Evolutionary conservation across 73 alveolate genomes (phyloP), one percentile per base, ranked within the genome.

Genomic region (Paramecium sexaurelia): DNA sequence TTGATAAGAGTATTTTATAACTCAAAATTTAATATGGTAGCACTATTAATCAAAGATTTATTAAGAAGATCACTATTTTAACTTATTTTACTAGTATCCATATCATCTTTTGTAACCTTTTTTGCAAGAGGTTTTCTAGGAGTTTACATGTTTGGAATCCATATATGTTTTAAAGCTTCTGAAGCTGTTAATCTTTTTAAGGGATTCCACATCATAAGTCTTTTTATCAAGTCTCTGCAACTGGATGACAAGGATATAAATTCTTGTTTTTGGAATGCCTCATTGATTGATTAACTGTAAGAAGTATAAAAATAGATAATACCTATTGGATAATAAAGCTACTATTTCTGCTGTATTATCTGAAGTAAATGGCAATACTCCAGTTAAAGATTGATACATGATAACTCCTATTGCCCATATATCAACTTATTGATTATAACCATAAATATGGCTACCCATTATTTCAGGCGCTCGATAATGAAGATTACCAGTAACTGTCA

Each of bases 321-420:
- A 78, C 90, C 33, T 41, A 19, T 43, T 40, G 26, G 75, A 15
- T 7, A 78, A 33, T 19, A 78, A 19, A 19, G 43, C 90, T 9
- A 78, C 36, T 0, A 78, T 78, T 9, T 78, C 71, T 17, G 43
- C 73, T 41, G 71, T 78, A 78, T 43, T 41, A 45, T 78, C 55
- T 22, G 75, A 41, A 19, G 45, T 17, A 19, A 78, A 29, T 20
- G 90, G 90, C 29, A 78, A 41, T 8, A 29, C 71, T 7, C 90
- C 90, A 40, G 73, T 78, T 39, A 78, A 33, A 0, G 75, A 39
- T 33, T 78, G 9, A 40, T 78, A 78, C n/a, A 43, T 41, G 33
- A 78, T 61, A 41, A 78, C 90, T 37, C 90, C 90, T 13, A 78
- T 43, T 13, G 90, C 68, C 90, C 90, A 78, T 10, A 78, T 78